phyloP scores from a whole-genome alignment of 805 yeast genomes.

The Metschnikowia anglica region DNA sequence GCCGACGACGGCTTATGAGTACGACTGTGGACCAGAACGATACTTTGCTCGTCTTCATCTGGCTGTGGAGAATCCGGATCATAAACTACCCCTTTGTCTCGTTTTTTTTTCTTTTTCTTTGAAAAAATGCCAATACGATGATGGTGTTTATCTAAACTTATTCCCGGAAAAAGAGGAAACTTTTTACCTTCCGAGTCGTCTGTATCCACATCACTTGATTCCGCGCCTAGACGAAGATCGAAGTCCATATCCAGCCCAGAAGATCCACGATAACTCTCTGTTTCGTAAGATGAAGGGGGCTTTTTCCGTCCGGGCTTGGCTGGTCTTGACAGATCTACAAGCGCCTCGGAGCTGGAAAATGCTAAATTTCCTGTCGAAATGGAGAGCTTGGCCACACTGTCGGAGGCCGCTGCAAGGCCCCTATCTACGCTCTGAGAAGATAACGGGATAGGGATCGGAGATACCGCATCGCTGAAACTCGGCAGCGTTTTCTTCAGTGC shows the following conservation, averaged over 20 bases:
- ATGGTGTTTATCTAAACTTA: constrained; percentile 17
- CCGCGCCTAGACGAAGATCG: constrained; percentile 4
- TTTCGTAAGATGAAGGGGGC: constrained; percentile 14
- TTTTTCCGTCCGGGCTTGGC: constrained; percentile 16
- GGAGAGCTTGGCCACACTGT: constrained; percentile 17
- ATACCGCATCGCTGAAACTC: constrained; percentile 8
- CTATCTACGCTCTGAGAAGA: constrained; percentile 32
- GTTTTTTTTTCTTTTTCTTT: constrained; percentile 10
- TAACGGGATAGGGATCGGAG: constrained; percentile 31
- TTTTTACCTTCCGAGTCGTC: constrained; percentile 15
- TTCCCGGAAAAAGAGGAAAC: constrained; percentile 38
- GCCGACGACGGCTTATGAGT: background rate
- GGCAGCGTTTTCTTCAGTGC: constrained; percentile 1
- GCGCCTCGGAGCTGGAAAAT: constrained; percentile 13
- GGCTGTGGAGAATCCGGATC: constrained; percentile 12
- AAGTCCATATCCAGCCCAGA: constrained; percentile 14
- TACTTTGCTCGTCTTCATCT: constrained; percentile 8
- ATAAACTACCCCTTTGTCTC: constrained; percentile 10
- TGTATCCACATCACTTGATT: constrained; percentile 8
- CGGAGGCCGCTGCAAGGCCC: constrained; percentile 24
- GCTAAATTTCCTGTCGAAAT: constrained; percentile 13
- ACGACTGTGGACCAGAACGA: constrained; percentile 1
- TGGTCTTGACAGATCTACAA: constrained; percentile 6
- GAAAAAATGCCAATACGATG: constrained; percentile 15
- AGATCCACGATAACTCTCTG: constrained; percentile 1